Conservation (phyloP, 768 basidiomycete genomes). For the Tulasnella sp. region DNA sequence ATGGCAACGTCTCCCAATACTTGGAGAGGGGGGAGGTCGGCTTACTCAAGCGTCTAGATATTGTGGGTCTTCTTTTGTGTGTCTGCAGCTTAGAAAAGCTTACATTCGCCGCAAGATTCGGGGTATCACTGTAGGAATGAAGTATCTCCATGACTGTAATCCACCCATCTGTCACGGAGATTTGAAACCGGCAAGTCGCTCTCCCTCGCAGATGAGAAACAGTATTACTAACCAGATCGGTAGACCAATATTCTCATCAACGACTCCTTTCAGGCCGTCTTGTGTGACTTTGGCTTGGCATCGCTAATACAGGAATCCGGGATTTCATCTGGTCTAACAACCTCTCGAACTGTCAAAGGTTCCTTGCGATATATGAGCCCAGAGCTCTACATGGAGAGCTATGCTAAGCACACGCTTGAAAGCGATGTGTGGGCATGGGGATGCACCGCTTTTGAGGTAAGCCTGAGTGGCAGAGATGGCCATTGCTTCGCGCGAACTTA, state of each 20-base stretch:
- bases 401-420: not conserved
- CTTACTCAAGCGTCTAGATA: not conserved
- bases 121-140: not conserved
- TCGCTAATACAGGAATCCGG: not conserved
- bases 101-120: not conserved
- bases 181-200: not conserved
- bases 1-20: not conserved
- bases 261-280: not conserved
- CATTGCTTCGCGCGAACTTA: not conserved
- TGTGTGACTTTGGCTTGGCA: not conserved
- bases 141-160: not conserved
- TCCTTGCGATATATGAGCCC: not conserved
- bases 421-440: slow-evolving; percentile 1
- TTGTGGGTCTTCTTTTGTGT: not conserved
- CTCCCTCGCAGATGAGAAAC: no score
- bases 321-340: not conserved
- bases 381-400: not conserved
- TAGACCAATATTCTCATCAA: not conserved
- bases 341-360: not conserved
- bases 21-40: not conserved
- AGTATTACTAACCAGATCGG: not conserved
- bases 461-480: not conserved
- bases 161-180: not conserved
- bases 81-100: no score
- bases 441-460: not conserved